Evolutionary conservation across 208 protist genomes (phyloP).

Genomic region (Trypanosoma cruzi): DNA sequence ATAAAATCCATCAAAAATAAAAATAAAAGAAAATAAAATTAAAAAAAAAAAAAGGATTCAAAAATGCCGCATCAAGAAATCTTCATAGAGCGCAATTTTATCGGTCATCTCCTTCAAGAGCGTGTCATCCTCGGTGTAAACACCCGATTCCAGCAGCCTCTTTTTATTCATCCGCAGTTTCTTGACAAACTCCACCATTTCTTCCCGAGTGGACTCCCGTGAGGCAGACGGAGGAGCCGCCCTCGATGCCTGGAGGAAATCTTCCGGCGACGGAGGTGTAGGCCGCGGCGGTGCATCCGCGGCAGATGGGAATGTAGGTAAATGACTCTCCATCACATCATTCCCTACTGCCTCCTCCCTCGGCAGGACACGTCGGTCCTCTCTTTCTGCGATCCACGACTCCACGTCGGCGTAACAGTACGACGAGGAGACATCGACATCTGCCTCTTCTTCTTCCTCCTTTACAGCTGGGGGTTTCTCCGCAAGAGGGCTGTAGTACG

Average conservation of each 20-base stretch:
- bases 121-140: conserved; percentile 63
- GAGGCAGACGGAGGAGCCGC: conserved; percentile 16
- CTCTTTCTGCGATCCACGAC: conserved; percentile 29
- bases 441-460: conserved; percentile 6
- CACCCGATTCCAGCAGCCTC: conserved; percentile 82
- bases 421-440: conserved; percentile 31
- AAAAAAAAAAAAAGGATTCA: background rate
- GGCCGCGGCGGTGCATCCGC: background rate
- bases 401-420: conserved; percentile 45
- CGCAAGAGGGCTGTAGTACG: conserved; percentile 12
- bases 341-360: background rate
- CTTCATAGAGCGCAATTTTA: conserved; percentile 88
- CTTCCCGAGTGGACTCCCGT: conserved; percentile 40
- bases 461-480: background rate
- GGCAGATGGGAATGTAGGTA: conserved; percentile 28
- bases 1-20: too few relatives aligned
- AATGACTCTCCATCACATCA: background rate
- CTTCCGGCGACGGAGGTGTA: conserved; percentile 40
- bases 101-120: conserved; percentile 83
- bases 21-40: background rate
- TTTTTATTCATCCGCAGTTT: conserved; percentile 79
- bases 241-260: conserved; percentile 47
- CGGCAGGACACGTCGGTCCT: background rate
- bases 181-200: conserved; percentile 80
- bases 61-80: conserved; percentile 47